Evolutionary conservation across 176 grass and related monocot genomes (phyloP), one percentile per base, ranked within the genome.

Genomic region (Pharus latifolius): DNA sequence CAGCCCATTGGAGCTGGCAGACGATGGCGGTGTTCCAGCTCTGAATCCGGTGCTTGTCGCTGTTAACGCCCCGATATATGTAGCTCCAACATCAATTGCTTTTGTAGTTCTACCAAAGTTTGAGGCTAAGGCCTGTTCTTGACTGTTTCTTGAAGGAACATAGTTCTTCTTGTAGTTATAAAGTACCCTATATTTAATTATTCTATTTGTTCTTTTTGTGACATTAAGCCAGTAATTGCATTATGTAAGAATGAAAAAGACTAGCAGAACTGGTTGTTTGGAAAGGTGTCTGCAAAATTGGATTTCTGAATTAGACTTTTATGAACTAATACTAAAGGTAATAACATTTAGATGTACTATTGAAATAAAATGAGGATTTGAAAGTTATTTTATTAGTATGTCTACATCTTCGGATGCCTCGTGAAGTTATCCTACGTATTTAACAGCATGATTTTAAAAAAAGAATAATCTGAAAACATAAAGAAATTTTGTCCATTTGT

Each of bases 81-180:
- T 99, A 0, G 73, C 79, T 28, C 87, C 96, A 12, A 76, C 89
- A 45, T 99, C 96, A 0, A 84, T 99, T 64, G 82, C 76, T 17
- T 99, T 99, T 25, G 65, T 91, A 38, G 87, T 82, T 27, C 82
- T 99, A n/a, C 96, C 96, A 3, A 82, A 82, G 52, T 99, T 99
- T 10, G 90, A 99, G 73, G 90, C 82, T 2, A 87, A 81, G 70
- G 79, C 87, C 60, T 99, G 96, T 59, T 70, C 85, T 59, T 83
- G 37, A 69, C 10, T 5, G 32, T 2, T 38, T 40, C 26, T 27
- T 15, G 45, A 43, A 11, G 6, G 1, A 49, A 38, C 14, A 53
- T 53, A n/a, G n/a, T 16, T 12, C 19, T 53, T 53, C 49, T 53
- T 53, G 16, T 53, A 16, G 8, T 53, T 19, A 7, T 19, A n/a